phyloP scores from a whole-genome alignment of 2,329 filamentous ascomycete species.

The Ceratocystis variospora region DNA sequence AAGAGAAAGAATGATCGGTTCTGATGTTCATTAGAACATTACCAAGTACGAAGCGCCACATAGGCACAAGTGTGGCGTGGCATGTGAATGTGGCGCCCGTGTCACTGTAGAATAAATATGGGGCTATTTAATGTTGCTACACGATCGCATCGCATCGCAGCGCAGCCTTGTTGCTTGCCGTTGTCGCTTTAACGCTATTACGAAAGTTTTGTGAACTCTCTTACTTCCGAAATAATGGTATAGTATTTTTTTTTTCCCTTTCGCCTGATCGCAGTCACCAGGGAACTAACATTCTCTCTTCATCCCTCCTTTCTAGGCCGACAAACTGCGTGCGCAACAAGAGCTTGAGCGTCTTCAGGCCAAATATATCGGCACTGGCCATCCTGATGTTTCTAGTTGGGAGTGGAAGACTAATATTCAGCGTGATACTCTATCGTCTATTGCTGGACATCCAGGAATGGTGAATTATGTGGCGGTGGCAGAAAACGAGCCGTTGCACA shows the following conservation, averaged over 20 bases:
- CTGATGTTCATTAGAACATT: too few species aligned
- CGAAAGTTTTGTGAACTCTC: too few species aligned
- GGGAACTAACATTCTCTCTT: not conserved
- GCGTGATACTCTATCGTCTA: slow-evolving; percentile 80
- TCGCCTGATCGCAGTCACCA: too few species aligned
- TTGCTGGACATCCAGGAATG: slow-evolving; percentile 78
- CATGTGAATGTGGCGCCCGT: not conserved
- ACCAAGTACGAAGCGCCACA: not conserved
- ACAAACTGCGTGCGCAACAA: slow-evolving; percentile 94
- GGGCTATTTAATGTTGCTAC: too few species aligned
- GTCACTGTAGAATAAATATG: not conserved
- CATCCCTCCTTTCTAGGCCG: slow-evolving; percentile 44
- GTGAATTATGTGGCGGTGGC: slow-evolving; percentile 82
- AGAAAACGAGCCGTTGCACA: slow-evolving; percentile 70
- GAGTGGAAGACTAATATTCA: slow-evolving; percentile 95
- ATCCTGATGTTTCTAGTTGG: slow-evolving; percentile 92
- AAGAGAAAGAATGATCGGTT: too few species aligned
- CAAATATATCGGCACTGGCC: slow-evolving; percentile 89
- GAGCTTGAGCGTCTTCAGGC: slow-evolving; percentile 94
- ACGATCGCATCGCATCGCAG: too few species aligned
- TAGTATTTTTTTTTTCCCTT: too few species aligned
- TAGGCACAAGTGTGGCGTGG: not conserved
- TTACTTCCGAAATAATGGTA: too few species aligned
- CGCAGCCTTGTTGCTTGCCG: too few species aligned
- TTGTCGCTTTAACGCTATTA: too few species aligned